phyloP scores from a whole-genome alignment of 257 asterid species.

The Sherardia arvensis region DNA sequence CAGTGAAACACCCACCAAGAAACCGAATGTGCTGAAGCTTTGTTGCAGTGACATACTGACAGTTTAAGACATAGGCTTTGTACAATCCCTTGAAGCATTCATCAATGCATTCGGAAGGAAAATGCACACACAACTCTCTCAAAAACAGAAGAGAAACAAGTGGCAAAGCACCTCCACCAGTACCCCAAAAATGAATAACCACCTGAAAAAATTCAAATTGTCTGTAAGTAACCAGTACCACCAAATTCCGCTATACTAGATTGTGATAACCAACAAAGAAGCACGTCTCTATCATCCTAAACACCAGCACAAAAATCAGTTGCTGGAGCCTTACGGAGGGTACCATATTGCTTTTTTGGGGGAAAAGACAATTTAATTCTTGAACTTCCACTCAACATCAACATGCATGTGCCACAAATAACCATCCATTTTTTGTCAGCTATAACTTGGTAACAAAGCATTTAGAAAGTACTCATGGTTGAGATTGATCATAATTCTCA shows the following conservation, averaged over 20 bases:
- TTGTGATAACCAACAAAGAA: too few species aligned
- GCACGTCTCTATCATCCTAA: neutral
- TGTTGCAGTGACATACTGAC: constrained; percentile 63
- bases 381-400: neutral
- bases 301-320: neutral
- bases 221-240: neutral
- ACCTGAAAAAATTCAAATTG: constrained; percentile 36
- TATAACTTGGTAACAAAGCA: neutral
- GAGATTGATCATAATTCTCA: neutral
- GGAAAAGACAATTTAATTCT: neutral
- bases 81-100: constrained; percentile 93
- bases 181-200: constrained; percentile 96
- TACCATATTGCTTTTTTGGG: neutral
- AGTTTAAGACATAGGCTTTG: constrained; percentile 76
- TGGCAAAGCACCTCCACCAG: constrained; percentile 86
- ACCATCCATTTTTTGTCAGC: neutral
- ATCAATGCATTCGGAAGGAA: constrained; percentile 75
- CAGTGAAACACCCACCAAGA: constrained; percentile 78
- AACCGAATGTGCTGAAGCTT: constrained; percentile 85
- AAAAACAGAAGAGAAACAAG: constrained; percentile 80
- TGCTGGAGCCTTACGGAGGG: neutral
- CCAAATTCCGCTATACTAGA: neutral
- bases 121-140: constrained; percentile 67
- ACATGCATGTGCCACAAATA: neutral
- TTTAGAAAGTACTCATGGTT: neutral